Percentiles rank a stretch among this genome's conserved stretches.
Conservation (phyloP, 495 filamentous ascomycete genomes). For the Letharia lupina region DNA sequence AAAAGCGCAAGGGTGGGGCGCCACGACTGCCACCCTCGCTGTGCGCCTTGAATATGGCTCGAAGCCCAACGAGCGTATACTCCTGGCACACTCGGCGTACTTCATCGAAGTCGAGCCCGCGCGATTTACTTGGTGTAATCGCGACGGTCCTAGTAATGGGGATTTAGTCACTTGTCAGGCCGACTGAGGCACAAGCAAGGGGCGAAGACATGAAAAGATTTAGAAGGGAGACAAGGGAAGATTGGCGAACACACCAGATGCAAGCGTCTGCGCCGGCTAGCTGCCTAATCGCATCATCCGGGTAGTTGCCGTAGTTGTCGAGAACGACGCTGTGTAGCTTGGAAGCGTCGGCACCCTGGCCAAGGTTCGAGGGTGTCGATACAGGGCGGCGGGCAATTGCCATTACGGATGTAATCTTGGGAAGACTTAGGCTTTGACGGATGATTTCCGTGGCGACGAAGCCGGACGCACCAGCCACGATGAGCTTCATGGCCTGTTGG, state of each 20-base stretch:
- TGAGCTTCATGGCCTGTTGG: conserved; percentile 40
- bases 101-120: conserved; percentile 32
- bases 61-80: conserved; percentile 35
- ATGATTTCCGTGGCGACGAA: conserved; percentile 41
- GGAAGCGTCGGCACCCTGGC: conserved; percentile 21
- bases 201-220: background rate
- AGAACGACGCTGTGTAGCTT: conserved; percentile 36
- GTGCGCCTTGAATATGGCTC: conserved; percentile 28
- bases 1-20: conserved; percentile 35
- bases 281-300: conserved; percentile 34
- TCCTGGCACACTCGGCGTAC: conserved; percentile 38
- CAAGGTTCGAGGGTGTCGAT: conserved; percentile 20
- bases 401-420: conserved; percentile 34
- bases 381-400: conserved; percentile 33
- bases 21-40: conserved; percentile 15
- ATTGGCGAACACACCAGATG: conserved; percentile 37
- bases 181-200: background rate
- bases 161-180: background rate
- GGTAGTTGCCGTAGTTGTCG: conserved; percentile 37
- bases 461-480: conserved; percentile 43
- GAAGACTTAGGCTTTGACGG: conserved; percentile 32
- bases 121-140: conserved; percentile 33
- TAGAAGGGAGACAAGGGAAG: background rate
- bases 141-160: conserved; percentile 34
- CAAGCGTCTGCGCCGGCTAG: conserved; percentile 42